These are phyloP conservation scores for Gracilaria domingensis DNA, from an alignment of 23 red algal species.

Conservation along the genomic window DNA sequence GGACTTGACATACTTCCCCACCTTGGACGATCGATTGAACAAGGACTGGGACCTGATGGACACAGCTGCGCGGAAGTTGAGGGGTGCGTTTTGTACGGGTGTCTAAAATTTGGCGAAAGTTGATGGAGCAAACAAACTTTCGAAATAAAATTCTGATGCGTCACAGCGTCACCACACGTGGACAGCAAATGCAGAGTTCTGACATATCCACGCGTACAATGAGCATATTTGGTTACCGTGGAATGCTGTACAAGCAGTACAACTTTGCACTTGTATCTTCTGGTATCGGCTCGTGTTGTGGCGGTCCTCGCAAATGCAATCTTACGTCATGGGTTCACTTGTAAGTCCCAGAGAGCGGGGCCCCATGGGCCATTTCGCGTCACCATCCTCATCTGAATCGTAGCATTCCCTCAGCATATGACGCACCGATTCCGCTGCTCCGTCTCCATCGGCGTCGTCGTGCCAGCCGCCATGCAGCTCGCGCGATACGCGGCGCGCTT, in stretches of 20 bases:
- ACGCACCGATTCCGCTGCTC: background rate
- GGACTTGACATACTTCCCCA: constrained; percentile 39
- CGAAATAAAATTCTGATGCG: too few species aligned
- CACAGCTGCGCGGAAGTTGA: background rate
- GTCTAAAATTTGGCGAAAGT: too few species aligned
- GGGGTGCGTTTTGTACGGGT: background rate
- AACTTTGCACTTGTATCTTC: too few species aligned
- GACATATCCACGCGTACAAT: too few species aligned
- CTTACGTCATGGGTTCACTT: too few species aligned
- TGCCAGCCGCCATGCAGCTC: background rate
- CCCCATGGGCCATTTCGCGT: background rate
- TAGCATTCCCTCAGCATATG: background rate
- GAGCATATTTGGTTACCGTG: too few species aligned
- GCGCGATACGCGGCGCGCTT: background rate
- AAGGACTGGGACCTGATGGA: background rate
- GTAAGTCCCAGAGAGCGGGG: background rate
- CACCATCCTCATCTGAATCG: background rate
- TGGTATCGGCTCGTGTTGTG: too few species aligned
- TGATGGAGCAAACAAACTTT: too few species aligned
- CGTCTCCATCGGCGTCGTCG: background rate
- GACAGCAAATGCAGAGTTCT: too few species aligned
- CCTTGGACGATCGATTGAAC: background rate
- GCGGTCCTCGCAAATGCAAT: too few species aligned
- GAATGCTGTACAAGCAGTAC: too few species aligned
- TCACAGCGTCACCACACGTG: too few species aligned